Conservation (phyloP, 805 yeast genomes). For the Candida jianshihensis region DNA sequence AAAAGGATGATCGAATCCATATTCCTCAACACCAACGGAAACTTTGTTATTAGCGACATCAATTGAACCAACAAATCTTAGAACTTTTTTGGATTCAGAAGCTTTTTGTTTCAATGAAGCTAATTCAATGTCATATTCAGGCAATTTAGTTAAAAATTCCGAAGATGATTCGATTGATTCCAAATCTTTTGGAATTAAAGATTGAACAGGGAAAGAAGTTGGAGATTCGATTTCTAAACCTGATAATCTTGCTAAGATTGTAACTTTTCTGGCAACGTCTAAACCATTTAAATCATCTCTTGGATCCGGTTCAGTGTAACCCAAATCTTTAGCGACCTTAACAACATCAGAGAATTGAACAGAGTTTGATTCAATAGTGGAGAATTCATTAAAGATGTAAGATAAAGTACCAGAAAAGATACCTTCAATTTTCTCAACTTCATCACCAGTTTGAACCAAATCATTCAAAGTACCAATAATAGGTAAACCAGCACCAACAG, state of each 20-base stretch:
- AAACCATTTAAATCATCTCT: constrained; percentile 97
- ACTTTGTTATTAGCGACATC: constrained; percentile 66
- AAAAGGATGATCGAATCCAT: constrained; percentile 86
- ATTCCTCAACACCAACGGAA: constrained; percentile 84
- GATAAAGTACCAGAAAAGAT: constrained; percentile 94
- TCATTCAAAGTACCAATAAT: constrained; percentile 85
- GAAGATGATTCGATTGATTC: constrained; percentile 66
- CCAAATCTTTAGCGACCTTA: constrained; percentile 77
- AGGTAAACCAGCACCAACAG: constrained; percentile 98
- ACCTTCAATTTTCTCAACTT: constrained; percentile 87
- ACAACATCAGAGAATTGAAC: constrained; percentile 88
- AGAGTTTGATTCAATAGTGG: constrained; percentile 54
- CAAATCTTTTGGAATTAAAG: constrained; percentile 82
- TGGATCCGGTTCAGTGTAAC: constrained; percentile 99
- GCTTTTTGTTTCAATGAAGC: constrained; percentile 77
- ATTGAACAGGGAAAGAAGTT: constrained; percentile 87
- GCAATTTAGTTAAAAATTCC: constrained; percentile 76
- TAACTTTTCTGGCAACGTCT: constrained; percentile 97
- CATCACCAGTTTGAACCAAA: constrained; percentile 87
- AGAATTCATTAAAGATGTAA: constrained; percentile 89
- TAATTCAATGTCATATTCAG: constrained; percentile 75
- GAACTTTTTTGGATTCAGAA: constrained; percentile 73
- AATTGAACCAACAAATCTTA: constrained; percentile 89
- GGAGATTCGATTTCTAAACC: constrained; percentile 85
- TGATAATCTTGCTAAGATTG: constrained; percentile 88